Evolutionary conservation across 352 stramenopile genomes (phyloP), one percentile per base, ranked within the genome.

Genomic region (Globisporangium polare): DNA sequence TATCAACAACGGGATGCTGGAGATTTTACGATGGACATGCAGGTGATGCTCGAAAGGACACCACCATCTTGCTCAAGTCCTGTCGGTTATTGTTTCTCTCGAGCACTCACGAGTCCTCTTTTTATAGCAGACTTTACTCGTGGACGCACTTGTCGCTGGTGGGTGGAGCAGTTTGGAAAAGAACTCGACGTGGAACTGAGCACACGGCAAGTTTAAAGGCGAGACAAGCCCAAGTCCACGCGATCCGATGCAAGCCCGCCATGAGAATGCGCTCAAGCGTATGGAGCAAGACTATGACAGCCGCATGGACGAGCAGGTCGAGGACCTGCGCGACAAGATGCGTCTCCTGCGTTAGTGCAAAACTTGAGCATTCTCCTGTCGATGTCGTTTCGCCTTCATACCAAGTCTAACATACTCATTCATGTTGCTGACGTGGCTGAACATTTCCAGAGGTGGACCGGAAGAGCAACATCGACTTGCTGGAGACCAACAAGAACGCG

Each of bases 401-500:
- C 55, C 20, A 12, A 64, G 35, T 52, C 66, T 53, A 45, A n/a
- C 45, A 18, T 7, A n/a, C 15, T 24, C 17, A 3, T 9, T 15
- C 33, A 15, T 39, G 9, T 15, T 53, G 26, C 27, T 41, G 24
- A 20, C 17, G 33, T 37, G 22, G 1, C 5, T 22, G 20, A 45
- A 22, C 20, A 54, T 5, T 1, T 35, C 17, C 63, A 95, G 86
- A 95, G 73, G 80, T 93, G n/a, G 85, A 94, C 57, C 77, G 88
- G 22, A 93, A 93, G 55, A 86, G 74, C 69, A 95, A 94, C 55
- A 83, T 96, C 24, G 81, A 94, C 56, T 46, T 89, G 49, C 68
- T 95, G 20, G 83, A 97, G 55, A 80, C 87, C 18, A 96, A 78
- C 62, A 97, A 97, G 53, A 80, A 92, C 53, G 90, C 87, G 35